Percentiles rank a stretch among this genome's conserved stretches.
Conservation (phyloP, 1,139 yeast genomes). For the Maudiozyma humilis region DNA sequence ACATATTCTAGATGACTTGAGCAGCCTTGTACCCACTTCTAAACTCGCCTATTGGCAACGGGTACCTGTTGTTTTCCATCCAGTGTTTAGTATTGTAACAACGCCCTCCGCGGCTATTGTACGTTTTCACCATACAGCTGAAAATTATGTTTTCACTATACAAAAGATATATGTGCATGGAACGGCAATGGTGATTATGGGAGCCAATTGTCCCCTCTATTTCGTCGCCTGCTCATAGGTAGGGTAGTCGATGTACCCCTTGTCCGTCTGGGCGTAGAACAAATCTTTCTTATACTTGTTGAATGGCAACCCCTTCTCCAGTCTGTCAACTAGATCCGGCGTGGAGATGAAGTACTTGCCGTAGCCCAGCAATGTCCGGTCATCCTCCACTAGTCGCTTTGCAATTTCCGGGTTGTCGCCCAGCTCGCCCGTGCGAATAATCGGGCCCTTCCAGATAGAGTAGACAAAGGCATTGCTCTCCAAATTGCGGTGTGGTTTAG, state of each 20-base stretch:
- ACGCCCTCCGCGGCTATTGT: too few species aligned
- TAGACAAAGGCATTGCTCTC: neutral
- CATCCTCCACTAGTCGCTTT: neutral
- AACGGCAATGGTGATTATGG: neutral
- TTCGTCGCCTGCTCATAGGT: neutral
- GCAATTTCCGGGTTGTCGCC: neutral
- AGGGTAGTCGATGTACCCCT: conserved; percentile 2
- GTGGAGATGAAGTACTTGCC: conserved; percentile 1
- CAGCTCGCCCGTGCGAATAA: neutral
- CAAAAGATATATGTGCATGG: too few species aligned
- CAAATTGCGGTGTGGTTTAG: neutral
- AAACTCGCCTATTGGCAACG: too few species aligned
- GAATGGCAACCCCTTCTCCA: neutral
- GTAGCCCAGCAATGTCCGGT: neutral
- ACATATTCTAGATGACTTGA: too few species aligned
- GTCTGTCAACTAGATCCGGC: conserved; percentile 1
- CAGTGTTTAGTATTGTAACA: too few species aligned
- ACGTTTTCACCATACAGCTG: too few species aligned
- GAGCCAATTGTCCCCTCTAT: too few species aligned
- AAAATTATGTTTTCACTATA: too few species aligned
- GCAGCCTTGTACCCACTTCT: too few species aligned
- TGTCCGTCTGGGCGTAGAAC: neutral
- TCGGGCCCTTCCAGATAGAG: conserved; percentile 2
- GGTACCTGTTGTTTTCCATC: too few species aligned
- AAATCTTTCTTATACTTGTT: neutral